These are phyloP conservation scores for Dactylis glomerata DNA, from an alignment of 176 grass and related monocot genomes.

Conservation along the genomic window DNA sequence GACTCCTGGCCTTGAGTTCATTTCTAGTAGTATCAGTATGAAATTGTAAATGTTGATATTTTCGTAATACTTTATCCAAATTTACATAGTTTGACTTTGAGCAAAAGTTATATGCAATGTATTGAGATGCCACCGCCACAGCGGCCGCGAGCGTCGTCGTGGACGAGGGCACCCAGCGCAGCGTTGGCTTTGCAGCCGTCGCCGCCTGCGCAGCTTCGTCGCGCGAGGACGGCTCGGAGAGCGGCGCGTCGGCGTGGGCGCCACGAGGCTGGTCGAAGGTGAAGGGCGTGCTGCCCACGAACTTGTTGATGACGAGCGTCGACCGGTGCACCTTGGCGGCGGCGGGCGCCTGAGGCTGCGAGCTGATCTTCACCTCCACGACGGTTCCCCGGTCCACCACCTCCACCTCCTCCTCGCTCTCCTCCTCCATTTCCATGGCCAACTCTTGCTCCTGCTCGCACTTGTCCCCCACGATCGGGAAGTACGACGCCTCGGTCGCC, in stretches of 20 bases:
- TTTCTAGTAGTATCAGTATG: no score
- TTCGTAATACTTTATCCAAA: no score
- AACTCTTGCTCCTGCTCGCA: constrained; percentile 28
- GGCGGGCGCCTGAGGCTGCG: constrained; percentile 54
- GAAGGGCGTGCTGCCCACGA: constrained; percentile 78
- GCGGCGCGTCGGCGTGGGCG: constrained; percentile 3
- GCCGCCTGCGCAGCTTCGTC: neutral
- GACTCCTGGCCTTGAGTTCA: no score
- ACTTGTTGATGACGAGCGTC: constrained; percentile 95
- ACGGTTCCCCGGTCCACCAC: constrained; percentile 91
- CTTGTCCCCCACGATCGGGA: constrained; percentile 17
- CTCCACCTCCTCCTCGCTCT: constrained; percentile 81
- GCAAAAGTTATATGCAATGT: no score
- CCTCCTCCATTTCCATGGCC: constrained; percentile 29
- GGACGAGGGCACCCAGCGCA: constrained; percentile 52
- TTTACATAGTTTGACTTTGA: no score
- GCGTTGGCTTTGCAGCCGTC: neutral
- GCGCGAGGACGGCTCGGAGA: neutral
- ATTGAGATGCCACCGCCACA: constrained; percentile 54
- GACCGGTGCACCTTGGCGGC: constrained; percentile 69
- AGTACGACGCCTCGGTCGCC: constrained; percentile 8
- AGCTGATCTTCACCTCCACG: constrained; percentile 92
- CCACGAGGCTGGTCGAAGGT: neutral
- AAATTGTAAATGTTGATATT: no score
- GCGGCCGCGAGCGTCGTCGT: constrained; percentile 73